Evolutionary conservation across 2,329 filamentous ascomycete species (phyloP), one percentile per base, ranked within the genome.

Genomic region (Botrytis pseudocinerea): DNA sequence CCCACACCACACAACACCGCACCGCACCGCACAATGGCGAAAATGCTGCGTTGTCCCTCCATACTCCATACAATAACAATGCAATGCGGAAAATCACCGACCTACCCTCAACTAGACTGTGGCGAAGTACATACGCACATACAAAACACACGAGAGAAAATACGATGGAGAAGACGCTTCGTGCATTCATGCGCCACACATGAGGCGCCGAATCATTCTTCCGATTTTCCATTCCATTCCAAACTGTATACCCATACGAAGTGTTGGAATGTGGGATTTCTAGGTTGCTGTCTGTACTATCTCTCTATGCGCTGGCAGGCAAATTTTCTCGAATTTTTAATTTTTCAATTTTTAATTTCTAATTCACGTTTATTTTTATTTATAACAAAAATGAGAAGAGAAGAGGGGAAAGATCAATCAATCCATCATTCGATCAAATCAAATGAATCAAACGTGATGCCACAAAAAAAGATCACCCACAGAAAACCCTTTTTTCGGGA

Each of bases 1-100:
- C 4, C 48, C 38, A 38, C 38, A 1, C 38, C 9, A 35, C 35
- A 35, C 35, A 38, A 35, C 35, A 35, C 38, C 7, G 38, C 48
- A 4, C n/a, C 28, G 28, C 48, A 54, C 48, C 28, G 14, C 51
- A 4, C n/a, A 57, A 57, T 9, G 51, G 51, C 51, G 16, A 57
- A 57, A 28, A 18, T 18, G n/a, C n/a, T 79, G 78, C 75, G 78
- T 74, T 79, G 78, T 74, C 38, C 38, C 38, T 38, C 7, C 38
- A 1, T 8, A 38, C 38, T 38, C 38, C 38, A 38, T 38, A 38
- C 35, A 35, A 35, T 1, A 35, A 7, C 6, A 35, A 51, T 51
- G 22, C 22, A 22, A 51, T 25, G 46, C 48, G n/a, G 48, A 51
- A 51, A 51, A 51, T n/a, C 48, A 51, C n/a, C 10, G 9, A 51